These are phyloP conservation scores for Arxiozyma heterogenica DNA, from an alignment of 1,139 yeast species.

Conservation along the genomic window DNA sequence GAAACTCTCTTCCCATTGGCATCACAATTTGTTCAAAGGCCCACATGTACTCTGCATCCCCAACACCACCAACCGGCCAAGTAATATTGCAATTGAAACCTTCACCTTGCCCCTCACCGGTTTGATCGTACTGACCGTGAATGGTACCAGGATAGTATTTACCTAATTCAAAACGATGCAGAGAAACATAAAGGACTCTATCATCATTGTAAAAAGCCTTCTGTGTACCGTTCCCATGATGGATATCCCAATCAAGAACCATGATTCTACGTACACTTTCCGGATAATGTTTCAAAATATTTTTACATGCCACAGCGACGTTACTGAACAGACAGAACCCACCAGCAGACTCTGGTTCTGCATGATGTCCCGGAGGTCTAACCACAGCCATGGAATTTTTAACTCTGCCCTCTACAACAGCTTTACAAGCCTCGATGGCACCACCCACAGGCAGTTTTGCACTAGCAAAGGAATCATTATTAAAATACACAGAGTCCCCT, in stretches of 20 bases:
- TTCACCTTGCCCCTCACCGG: slow-evolving; percentile 78
- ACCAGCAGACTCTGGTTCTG: slow-evolving; percentile 94
- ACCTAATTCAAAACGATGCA: slow-evolving; percentile 90
- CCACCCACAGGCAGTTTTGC: slow-evolving; percentile 96
- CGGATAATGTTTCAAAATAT: slow-evolving; percentile 72
- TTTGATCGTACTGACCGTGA: slow-evolving; percentile 66
- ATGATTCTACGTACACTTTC: slow-evolving; percentile 79
- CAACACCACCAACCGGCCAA: slow-evolving; percentile 89
- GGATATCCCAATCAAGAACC: slow-evolving; percentile 94
- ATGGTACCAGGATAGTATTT: slow-evolving; percentile 91
- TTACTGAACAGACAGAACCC: slow-evolving; percentile 95
- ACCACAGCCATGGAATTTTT: slow-evolving; percentile 91
- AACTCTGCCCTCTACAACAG: slow-evolving; percentile 87
- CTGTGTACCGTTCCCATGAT: slow-evolving; percentile 98
- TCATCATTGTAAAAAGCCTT: slow-evolving; percentile 84
- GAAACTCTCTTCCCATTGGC: slow-evolving; percentile 83
- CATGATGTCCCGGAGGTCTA: slow-evolving; percentile 99
- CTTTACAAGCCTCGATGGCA: slow-evolving; percentile 89
- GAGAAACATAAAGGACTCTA: slow-evolving; percentile 77
- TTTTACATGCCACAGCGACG: slow-evolving; percentile 94
- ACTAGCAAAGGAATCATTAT: slow-evolving; percentile 78
- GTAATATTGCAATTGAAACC: slow-evolving; percentile 88
- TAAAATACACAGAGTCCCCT: slow-evolving; percentile 92
- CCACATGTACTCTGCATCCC: slow-evolving; percentile 90
- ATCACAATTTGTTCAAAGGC: slow-evolving; percentile 83